phyloP scores from a whole-genome alignment of 1,284 basidiomycete genomes.

The Tausonia pullulans region DNA sequence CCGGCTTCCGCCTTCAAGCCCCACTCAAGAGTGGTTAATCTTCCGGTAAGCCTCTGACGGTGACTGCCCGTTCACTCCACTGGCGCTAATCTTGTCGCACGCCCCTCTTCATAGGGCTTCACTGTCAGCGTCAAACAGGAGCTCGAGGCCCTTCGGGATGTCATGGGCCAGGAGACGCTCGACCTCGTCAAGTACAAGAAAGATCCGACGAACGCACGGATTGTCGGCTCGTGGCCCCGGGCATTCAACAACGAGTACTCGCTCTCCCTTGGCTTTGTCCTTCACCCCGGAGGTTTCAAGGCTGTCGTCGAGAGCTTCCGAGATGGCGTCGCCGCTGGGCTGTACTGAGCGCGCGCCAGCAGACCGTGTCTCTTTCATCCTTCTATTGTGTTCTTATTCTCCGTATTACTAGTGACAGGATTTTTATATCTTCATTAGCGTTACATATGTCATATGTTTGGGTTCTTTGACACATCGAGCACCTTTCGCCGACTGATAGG shows the following conservation, averaged over 20 bases:
- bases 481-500: too few species aligned
- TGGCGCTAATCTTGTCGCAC: too few species aligned
- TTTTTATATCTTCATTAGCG: too few species aligned
- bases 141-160: slow-evolving; percentile 30
- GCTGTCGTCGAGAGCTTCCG: background rate
- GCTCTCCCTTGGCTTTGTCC: slow-evolving; percentile 29
- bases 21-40: slow-evolving; percentile 45
- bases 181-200: slow-evolving; percentile 34
- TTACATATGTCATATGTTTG: too few species aligned
- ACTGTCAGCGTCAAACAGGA: slow-evolving; percentile 32
- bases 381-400: background rate
- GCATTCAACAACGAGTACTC: slow-evolving; percentile 32
- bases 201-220: slow-evolving; percentile 33
- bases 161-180: slow-evolving; percentile 30
- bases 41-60: slow-evolving; percentile 29
- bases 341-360: background rate
- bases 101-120: slow-evolving; percentile 23
- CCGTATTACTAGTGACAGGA: too few species aligned
- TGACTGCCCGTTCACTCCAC: too few species aligned
- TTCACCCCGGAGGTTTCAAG: slow-evolving; percentile 20
- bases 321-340: background rate
- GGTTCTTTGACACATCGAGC: too few species aligned
- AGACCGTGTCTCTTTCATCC: background rate
- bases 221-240: slow-evolving; percentile 34
- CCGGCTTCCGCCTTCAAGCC: slow-evolving; percentile 39